phyloP scores from a whole-genome alignment of 768 basidiomycete species.

The Tubosaeta sp. region DNA sequence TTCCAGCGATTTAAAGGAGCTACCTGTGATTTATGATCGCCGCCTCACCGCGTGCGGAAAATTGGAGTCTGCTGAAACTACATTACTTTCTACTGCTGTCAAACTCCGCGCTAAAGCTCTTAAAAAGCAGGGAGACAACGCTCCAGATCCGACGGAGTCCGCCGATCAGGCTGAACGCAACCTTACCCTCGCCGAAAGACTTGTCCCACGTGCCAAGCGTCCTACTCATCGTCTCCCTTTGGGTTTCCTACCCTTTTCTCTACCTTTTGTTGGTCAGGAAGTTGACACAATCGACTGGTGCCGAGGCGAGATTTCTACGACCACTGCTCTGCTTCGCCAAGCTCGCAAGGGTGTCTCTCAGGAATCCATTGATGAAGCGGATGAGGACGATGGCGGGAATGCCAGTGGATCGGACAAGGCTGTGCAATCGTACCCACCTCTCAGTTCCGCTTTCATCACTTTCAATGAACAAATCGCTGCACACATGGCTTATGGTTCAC shows the following conservation, averaged over 20 bases:
- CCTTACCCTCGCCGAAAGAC: slow-evolving; percentile 39
- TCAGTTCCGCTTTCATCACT: slow-evolving; percentile 79
- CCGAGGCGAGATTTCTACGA: slow-evolving; percentile 61
- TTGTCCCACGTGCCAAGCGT: slow-evolving; percentile 68
- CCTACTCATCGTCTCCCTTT: slow-evolving; percentile 70
- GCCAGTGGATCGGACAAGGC: slow-evolving; percentile 6
- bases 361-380: slow-evolving; percentile 21
- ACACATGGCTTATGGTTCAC: slow-evolving; percentile 74
- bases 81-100: slow-evolving; percentile 67
- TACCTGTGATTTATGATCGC: slow-evolving; percentile 79
- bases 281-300: slow-evolving; percentile 95
- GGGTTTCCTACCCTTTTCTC: slow-evolving; percentile 49
- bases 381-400: slow-evolving; percentile 9
- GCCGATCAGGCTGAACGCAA: slow-evolving; percentile 28
- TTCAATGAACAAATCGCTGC: slow-evolving; percentile 93
- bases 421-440: slow-evolving; percentile 46
- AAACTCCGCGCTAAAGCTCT: slow-evolving; percentile 60
- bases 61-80: slow-evolving; percentile 84
- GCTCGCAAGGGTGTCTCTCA: slow-evolving; percentile 34
- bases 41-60: slow-evolving; percentile 68
- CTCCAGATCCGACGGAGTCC: slow-evolving; percentile 16
- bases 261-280: slow-evolving; percentile 75
- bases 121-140: slow-evolving; percentile 37
- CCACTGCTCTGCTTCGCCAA: slow-evolving; percentile 49
- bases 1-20: slow-evolving; percentile 72